Evolutionary conservation across 2,329 filamentous ascomycete genomes (phyloP).

Genomic region (Colletotrichum liriopes): DNA sequence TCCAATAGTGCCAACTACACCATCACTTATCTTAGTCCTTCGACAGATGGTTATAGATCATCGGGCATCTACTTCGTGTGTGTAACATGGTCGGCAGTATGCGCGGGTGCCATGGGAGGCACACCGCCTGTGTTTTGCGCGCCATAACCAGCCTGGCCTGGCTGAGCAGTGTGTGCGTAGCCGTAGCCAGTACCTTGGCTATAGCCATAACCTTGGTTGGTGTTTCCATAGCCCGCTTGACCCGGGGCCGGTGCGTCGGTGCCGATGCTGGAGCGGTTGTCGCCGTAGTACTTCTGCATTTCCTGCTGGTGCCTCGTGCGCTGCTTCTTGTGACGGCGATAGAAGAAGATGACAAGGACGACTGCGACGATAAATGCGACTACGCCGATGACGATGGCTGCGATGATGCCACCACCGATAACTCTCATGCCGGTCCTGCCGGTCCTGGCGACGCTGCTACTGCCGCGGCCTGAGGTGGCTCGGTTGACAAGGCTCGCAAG

Average conservation of each 20-base stretch:
- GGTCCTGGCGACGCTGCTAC: neutral
- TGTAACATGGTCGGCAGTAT: constrained; percentile 26
- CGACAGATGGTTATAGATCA: no score
- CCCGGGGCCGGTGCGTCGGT: constrained; percentile 11
- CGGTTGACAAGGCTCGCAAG: constrained; percentile 4
- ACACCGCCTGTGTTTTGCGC: constrained; percentile 13
- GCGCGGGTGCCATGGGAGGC: constrained; percentile 8
- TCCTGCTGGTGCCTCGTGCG: constrained; percentile 13
- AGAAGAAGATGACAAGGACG: constrained; percentile 4
- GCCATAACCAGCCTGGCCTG: constrained; percentile 26
- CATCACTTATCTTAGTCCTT: neutral
- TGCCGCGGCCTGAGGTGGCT: neutral
- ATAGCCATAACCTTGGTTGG: constrained; percentile 23
- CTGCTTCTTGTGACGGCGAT: constrained; percentile 23
- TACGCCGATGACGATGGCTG: constrained; percentile 21
- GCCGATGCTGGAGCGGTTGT: constrained; percentile 34
- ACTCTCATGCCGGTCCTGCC: neutral
- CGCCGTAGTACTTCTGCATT: constrained; percentile 37
- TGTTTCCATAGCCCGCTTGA: neutral
- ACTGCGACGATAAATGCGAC: constrained; percentile 6
- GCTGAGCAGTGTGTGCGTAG: constrained; percentile 26
- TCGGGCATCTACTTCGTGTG: constrained; percentile 2
- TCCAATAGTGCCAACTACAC: no score
- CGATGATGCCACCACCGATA: constrained; percentile 31
- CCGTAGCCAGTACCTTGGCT: constrained; percentile 31